A percentile compares a stretch with the other conserved stretches of the same genome.
phyloP scores from a whole-genome alignment of 352 stramenopile species.

The Paralagenidium karlingii region DNA sequence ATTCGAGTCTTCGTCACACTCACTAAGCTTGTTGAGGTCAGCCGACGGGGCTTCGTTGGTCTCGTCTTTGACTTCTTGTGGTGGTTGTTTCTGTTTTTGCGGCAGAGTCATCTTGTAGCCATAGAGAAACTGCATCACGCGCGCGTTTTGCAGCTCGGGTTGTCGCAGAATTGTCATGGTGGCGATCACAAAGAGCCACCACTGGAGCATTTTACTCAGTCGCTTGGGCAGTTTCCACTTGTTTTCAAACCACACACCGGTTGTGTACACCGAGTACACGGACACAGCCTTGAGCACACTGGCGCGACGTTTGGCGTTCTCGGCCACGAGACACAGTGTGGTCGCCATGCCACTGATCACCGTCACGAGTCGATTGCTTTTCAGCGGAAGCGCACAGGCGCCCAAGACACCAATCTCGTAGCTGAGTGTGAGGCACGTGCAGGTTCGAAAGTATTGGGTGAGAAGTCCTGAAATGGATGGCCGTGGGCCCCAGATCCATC shows the following conservation, averaged over 20 bases:
- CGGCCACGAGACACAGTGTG: conserved; percentile 25
- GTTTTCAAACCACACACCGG: conserved; percentile 16
- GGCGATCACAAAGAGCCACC: conserved; percentile 20
- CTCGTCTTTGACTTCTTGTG: no score
- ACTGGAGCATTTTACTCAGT: conserved; percentile 16
- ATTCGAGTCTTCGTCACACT: no score
- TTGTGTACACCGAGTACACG: conserved; percentile 28
- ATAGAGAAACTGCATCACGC: conserved; percentile 40
- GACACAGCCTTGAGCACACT: conserved; percentile 44
- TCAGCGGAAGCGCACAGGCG: conserved; percentile 30
- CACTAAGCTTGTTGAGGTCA: no score
- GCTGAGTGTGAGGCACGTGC: conserved; percentile 35
- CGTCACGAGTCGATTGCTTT: conserved; percentile 16
- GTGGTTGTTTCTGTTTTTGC: not conserved
- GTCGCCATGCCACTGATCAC: conserved; percentile 22
- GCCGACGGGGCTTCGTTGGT: no score
- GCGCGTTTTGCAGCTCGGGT: conserved; percentile 23
- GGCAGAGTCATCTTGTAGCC: conserved; percentile 13
- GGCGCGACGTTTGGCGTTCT: conserved; percentile 34
- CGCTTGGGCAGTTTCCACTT: conserved; percentile 8
- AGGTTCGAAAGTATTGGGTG: conserved; percentile 41
- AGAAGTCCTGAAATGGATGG: conserved; percentile 17
- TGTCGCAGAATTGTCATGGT: conserved; percentile 32
- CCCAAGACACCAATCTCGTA: conserved; percentile 40
- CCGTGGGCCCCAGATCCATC: conserved; percentile 41